phyloP scores from a whole-genome alignment of 345 rosid species.

The Corchorus capsularis region DNA sequence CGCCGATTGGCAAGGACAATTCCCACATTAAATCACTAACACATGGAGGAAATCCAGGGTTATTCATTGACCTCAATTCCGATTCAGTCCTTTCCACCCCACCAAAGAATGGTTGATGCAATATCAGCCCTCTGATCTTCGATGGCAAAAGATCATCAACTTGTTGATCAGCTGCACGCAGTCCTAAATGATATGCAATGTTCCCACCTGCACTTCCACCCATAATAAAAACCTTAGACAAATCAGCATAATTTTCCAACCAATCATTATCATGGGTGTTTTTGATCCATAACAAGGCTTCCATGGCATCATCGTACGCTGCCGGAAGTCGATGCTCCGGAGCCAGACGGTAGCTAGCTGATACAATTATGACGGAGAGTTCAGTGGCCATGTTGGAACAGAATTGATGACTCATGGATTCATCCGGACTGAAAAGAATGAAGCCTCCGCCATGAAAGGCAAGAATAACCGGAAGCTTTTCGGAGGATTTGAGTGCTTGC shows the following conservation, averaged over 20 bases:
- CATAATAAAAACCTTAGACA: constrained; percentile 55
- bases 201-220: constrained; percentile 80
- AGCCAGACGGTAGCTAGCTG: constrained; percentile 77
- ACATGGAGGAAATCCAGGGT: constrained; percentile 47
- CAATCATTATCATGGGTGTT: constrained; percentile 54
- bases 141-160: constrained; percentile 46
- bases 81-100: constrained; percentile 64
- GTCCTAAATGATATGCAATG: constrained; percentile 59
- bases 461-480: constrained; percentile 19
- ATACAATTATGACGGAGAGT: constrained; percentile 46
- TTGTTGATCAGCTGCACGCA: constrained; percentile 36
- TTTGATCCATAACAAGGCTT: constrained; percentile 63
- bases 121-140: constrained; percentile 60
- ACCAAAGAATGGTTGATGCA: constrained; percentile 63
- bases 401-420: not conserved
- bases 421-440: not conserved
- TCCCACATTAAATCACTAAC: constrained; percentile 62
- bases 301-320: constrained; percentile 75
- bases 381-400: constrained; percentile 9
- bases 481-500: not conserved
- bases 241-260: constrained; percentile 58
- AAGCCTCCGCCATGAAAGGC: constrained; percentile 31
- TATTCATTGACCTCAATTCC: constrained; percentile 46
- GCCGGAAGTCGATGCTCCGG: constrained; percentile 93
- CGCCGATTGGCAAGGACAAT: constrained; percentile 44